These are phyloP conservation scores for Taphrina sp. DNA, from an alignment of 1,139 yeast genomes.

Conservation along the genomic window DNA sequence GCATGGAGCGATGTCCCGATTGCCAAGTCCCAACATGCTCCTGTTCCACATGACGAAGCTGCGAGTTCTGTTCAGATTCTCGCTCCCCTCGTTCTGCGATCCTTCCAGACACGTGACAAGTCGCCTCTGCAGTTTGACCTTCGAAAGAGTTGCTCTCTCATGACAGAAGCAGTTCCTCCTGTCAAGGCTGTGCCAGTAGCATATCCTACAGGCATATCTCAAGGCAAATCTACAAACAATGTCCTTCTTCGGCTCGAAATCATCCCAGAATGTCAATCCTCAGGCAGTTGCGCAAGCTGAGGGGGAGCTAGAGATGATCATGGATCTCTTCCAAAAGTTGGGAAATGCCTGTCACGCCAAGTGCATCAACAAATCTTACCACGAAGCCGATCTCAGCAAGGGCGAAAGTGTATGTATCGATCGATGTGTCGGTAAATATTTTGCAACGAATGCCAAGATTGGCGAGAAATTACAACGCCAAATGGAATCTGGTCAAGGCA, in stretches of 20 bases:
- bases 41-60: too few species aligned
- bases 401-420: constrained; percentile 89
- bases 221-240: too few species aligned
- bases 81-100: too few species aligned
- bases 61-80: too few species aligned
- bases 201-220: too few species aligned
- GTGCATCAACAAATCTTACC: constrained; percentile 67
- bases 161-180: too few species aligned
- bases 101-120: too few species aligned
- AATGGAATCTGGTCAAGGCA: constrained; percentile 31
- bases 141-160: too few species aligned
- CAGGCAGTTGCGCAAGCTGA: constrained; percentile 37
- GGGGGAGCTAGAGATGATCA: constrained; percentile 35
- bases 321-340: constrained; percentile 35
- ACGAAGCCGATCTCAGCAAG: constrained; percentile 75
- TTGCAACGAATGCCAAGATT: constrained; percentile 92
- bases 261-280: constrained; percentile 35
- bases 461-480: constrained; percentile 48
- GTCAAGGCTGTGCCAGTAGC: too few species aligned
- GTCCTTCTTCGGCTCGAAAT: constrained; percentile 31
- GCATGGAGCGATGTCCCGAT: too few species aligned
- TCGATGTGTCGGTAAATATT: constrained; percentile 95
- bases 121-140: too few species aligned
- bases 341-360: constrained; percentile 66
- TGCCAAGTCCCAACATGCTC: too few species aligned